Base-by-base conservation (phyloP, 148 eudicot genomes). In the Chenopodium quinoa region DNA sequence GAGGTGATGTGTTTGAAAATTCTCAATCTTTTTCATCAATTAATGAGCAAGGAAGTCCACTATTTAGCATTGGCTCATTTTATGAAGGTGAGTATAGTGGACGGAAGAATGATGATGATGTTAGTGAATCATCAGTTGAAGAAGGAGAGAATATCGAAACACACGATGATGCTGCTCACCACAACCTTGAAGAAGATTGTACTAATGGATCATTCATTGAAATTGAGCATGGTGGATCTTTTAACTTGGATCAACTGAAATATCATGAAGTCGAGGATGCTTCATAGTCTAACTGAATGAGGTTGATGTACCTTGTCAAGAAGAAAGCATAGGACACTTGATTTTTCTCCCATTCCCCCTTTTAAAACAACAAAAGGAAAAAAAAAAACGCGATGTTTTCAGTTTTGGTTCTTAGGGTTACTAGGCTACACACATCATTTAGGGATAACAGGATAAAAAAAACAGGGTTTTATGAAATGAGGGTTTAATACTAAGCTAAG, bases 21-120 rank as follows among this genome's bases (percentile, higher is more conserved):
- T 90, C 91, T 83, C 92, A 86, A 78, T 87, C 93, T 13, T 76
- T 89, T 4, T 88, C 92, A 23, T 84, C 97, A 0, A 73, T 83
- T 52, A 84, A 90, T 7, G 93, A 93, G 69, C 79, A 81, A 73
- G 90, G 84, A 19, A 91, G 91, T 52, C 90, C 91, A 8, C 71
- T 73, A 62, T 84, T 81, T 58, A 84, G 85, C 17, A 75, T 83
- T 73, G 31, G 32, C 25, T 73, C 76, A 46, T 73, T 23, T 46
- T 23, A n/a, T 73, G 76, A 48, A 46, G 76, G 58, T 9, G 76
- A 73, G 32, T 3, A n/a, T 47, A 73, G 19, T 73, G 29, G 52
- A 46, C 32, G 31, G 4, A n/a, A 72, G 27, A n/a, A 3, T 47
- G 27, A 74, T 25, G 3, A 73, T 73, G 22, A 74, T 48, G 16